Conservation (phyloP, 2,329 filamentous ascomycete genomes). For the Calonectria fujianensis region DNA sequence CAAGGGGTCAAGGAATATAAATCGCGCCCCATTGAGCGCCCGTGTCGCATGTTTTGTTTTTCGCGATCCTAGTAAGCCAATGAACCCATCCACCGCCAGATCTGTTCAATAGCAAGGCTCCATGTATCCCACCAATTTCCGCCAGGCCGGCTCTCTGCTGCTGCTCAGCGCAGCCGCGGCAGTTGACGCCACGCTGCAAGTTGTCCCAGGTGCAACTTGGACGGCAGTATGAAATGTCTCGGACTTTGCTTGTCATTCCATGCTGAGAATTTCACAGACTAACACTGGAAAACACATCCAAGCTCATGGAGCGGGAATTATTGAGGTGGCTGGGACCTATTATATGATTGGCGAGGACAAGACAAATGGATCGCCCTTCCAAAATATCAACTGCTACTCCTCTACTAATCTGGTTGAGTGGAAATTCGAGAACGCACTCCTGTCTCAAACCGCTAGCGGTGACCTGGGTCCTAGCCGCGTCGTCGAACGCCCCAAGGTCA, state of each 20-base stretch:
- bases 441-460: slow-evolving; percentile 69
- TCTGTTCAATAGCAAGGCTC: neutral
- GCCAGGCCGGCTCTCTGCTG: slow-evolving; percentile 19
- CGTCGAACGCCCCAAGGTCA: slow-evolving; percentile 80
- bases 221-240: slow-evolving; percentile 60
- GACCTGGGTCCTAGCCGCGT: slow-evolving; percentile 78
- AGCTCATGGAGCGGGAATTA: slow-evolving; percentile 80
- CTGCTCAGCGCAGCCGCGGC: slow-evolving; percentile 4
- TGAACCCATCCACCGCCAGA: neutral
- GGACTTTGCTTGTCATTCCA: accelerated
- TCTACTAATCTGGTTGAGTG: slow-evolving; percentile 78
- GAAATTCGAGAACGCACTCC: slow-evolving; percentile 75
- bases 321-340: slow-evolving; percentile 72
- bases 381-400: slow-evolving; percentile 81
- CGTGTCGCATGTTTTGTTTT: neutral
- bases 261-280: slow-evolving; percentile 53
- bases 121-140: slow-evolving; percentile 24
- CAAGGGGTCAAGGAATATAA: neutral
- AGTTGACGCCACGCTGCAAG: slow-evolving; percentile 26
- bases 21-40: neutral
- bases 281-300: slow-evolving; percentile 75
- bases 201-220: slow-evolving; percentile 68
- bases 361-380: slow-evolving; percentile 75
- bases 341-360: slow-evolving; percentile 84
- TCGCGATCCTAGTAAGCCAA: neutral